Conservation (phyloP, 108 stramenopile species). For the Bacterosira constricta region DNA sequence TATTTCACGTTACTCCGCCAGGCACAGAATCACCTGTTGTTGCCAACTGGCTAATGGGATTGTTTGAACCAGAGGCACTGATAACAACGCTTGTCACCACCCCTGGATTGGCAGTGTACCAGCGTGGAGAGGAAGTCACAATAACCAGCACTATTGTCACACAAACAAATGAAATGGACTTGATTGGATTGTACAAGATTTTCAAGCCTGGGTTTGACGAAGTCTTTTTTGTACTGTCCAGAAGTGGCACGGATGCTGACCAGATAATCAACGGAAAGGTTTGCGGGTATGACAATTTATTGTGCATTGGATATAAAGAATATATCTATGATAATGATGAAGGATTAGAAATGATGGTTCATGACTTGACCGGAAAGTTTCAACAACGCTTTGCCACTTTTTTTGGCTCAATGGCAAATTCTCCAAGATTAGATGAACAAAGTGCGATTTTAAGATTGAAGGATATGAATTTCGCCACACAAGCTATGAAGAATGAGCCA, state of each 20-base stretch:
- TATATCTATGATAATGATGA: background rate
- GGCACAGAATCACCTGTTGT: constrained; percentile 17
- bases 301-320: background rate
- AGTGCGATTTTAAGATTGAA: constrained; percentile 1
- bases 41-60: constrained; percentile 26
- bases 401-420: background rate
- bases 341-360: background rate
- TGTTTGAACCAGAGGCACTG: constrained; percentile 2
- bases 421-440: background rate
- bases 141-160: constrained; percentile 18
- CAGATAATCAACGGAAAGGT: background rate
- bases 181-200: constrained; percentile 13
- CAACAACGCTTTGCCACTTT: constrained; percentile 11
- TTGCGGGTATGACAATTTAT: constrained; percentile 17
- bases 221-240: constrained; percentile 12
- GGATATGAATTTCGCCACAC: constrained; percentile 1
- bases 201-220: constrained; percentile 22
- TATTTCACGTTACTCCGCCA: constrained; percentile 14
- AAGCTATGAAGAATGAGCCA: constrained; percentile 12
- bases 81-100: constrained; percentile 1
- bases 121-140: constrained; percentile 1
- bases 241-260: background rate
- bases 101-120: constrained; percentile 3
- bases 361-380: constrained; percentile 1
- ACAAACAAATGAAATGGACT: constrained; percentile 5